Conservation (phyloP, 2,329 filamentous ascomycete genomes). For the Whalleya microplaca region DNA sequence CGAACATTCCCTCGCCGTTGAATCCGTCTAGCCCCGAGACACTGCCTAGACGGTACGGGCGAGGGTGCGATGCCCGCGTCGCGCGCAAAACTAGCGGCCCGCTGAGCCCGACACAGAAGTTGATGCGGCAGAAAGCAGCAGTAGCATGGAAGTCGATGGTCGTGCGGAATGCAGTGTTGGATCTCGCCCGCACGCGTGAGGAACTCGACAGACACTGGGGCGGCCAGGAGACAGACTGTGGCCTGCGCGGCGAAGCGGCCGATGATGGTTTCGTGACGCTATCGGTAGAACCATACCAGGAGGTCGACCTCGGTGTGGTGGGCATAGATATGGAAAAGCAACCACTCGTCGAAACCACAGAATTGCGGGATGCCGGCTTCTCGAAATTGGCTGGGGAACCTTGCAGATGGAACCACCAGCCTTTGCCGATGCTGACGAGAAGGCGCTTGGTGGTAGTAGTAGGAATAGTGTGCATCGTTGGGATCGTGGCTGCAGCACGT, state of each 20-base stretch:
- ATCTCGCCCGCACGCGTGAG: background rate
- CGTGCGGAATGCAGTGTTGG: slow-evolving; percentile 22
- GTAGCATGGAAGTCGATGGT: slow-evolving; percentile 45
- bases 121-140: slow-evolving; percentile 48
- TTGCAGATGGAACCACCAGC: slow-evolving; percentile 1
- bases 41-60: slow-evolving; percentile 6
- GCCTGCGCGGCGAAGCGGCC: background rate
- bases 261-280: background rate
- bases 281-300: slow-evolving; percentile 2
- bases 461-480: slow-evolving; percentile 36
- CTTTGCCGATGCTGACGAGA: slow-evolving; percentile 29
- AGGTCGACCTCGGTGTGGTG: slow-evolving; percentile 2
- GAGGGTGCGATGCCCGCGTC: slow-evolving; percentile 4
- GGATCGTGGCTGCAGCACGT: slow-evolving; percentile 20
- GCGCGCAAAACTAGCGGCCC: slow-evolving; percentile 23
- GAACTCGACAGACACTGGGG: background rate
- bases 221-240: background rate
- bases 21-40: slow-evolving; percentile 24
- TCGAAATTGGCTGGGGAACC: background rate
- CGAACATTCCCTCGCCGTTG: slow-evolving; percentile 26
- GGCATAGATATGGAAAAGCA: slow-evolving; percentile 28
- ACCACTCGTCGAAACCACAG: slow-evolving; percentile 5
- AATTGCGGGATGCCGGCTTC: slow-evolving; percentile 1
- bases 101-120: slow-evolving; percentile 45
- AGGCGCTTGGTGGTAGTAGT: slow-evolving; percentile 36